Evolutionary conservation across 2,329 filamentous ascomycete species (phyloP), one percentile per base, ranked within the genome.

Genomic region (Rutstroemia sp.): DNA sequence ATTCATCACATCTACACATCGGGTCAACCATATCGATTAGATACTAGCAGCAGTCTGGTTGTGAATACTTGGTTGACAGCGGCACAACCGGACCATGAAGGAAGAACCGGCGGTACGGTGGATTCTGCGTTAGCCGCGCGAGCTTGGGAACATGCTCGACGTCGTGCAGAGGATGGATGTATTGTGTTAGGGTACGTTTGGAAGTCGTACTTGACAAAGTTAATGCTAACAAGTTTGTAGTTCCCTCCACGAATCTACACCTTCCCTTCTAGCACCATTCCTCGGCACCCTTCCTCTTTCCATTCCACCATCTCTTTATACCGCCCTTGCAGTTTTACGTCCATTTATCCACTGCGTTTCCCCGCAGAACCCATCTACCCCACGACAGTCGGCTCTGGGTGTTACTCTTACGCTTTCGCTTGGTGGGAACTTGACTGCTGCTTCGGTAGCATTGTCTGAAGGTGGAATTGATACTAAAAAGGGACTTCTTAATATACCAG

Each of bases 11-110:
- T 88, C 68, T 97, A 95, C 72, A 81, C 89, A 49, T 84, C 88
- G 3, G 85, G 85, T 30, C 84, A 90, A 67, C 83, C 92, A n/a
- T 94, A 95, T 71, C 79, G 80, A 60, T 81, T 99, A 47, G 94
- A 99, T 72, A 86, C 91, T 49, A 90, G 90, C 63, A 94, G 92
- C 38, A 96, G 90, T 70, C 72, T 97, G 41, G 92, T 94, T 0
- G 90, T 97, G 63, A 97, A 97, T 74, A 96, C 91, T 57, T 96
- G 92, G 92, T 80, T 94, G 53, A 95, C 90, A 3, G 89, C 90
- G 18, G 79, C 83, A 27, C 88, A 88, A 63, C 75, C 81, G 23
- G 83, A 86, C 41, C 79, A 82, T 2, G 82, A 90, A 66, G 88
- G 87, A 39, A 79, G 81, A 56, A 76, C 78, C 48, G 89, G 88